Conservation (phyloP, 495 filamentous ascomycete species). For the Tuber brumale region DNA sequence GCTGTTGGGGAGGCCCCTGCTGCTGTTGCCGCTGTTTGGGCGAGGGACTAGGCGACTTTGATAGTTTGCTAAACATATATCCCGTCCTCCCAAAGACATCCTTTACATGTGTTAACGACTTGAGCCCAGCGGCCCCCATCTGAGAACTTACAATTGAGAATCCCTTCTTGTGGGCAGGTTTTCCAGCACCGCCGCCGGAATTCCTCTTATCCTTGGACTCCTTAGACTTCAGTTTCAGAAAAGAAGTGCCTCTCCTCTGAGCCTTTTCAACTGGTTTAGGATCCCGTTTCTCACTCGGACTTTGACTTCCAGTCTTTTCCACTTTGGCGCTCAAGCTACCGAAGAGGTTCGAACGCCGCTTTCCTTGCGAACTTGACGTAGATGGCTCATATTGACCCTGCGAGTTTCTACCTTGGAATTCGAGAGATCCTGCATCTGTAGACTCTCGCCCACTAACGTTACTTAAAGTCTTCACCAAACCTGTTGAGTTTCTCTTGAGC, state of each 20-base stretch:
- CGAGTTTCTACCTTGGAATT: not conserved
- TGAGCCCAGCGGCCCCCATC: not conserved
- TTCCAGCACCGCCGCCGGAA: slow-evolving; percentile 15
- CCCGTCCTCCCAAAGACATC: slow-evolving; percentile 35
- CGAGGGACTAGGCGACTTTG: slow-evolving; percentile 16
- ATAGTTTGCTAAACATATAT: slow-evolving; percentile 33
- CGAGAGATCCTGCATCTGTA: slow-evolving; percentile 12
- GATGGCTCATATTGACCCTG: slow-evolving; percentile 23
- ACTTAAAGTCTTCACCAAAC: slow-evolving; percentile 31
- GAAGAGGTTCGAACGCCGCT: slow-evolving; percentile 26
- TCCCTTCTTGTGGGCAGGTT: slow-evolving; percentile 28
- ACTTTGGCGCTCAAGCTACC: slow-evolving; percentile 12
- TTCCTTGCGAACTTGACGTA: slow-evolving; percentile 31
- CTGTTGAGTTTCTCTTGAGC: slow-evolving; percentile 12
- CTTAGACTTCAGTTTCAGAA: slow-evolving; percentile 23
- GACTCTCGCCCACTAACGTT: slow-evolving; percentile 25
- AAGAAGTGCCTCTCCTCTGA: slow-evolving; percentile 28
- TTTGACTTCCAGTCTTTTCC: slow-evolving; percentile 9
- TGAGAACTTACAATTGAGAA: slow-evolving; percentile 28
- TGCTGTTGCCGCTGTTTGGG: slow-evolving; percentile 15
- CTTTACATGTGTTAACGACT: slow-evolving; percentile 9
- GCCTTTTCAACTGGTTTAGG: slow-evolving; percentile 14
- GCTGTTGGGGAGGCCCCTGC: slow-evolving; percentile 18
- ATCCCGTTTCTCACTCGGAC: slow-evolving; percentile 9
- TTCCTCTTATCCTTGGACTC: slow-evolving; percentile 28